Percentiles rank a stretch among this genome's conserved stretches.
Conservation (phyloP, 2,329 filamentous ascomycete species). For the Rhinocladiella similis region DNA sequence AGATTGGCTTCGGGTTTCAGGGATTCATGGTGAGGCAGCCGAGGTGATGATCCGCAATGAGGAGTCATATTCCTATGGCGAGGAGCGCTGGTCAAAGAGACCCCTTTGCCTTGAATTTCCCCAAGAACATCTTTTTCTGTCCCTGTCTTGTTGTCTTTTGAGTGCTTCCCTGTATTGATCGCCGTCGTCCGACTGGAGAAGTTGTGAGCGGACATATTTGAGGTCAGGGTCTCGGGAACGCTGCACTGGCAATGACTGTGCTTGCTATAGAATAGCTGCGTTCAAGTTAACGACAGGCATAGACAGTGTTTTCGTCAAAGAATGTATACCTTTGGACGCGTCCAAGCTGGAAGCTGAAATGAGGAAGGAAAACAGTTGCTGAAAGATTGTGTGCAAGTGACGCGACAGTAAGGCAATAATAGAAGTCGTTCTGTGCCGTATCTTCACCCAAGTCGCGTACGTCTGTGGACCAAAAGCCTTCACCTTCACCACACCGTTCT, state of each 20-base stretch:
- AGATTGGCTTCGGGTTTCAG: conserved; percentile 31
- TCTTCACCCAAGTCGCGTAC: not conserved
- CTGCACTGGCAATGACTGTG: not conserved
- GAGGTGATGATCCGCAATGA: conserved; percentile 12
- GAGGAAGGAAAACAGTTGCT: not conserved
- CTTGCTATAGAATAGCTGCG: not conserved
- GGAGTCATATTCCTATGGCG: conserved; percentile 5
- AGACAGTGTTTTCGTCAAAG: not conserved
- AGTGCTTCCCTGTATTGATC: conserved; percentile 1
- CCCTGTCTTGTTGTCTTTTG: conserved; percentile 3
- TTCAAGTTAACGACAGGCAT: not conserved
- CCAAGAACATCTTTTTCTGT: conserved; percentile 22
- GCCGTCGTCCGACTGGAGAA: not conserved
- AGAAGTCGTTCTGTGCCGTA: too few relatives aligned
- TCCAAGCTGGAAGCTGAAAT: not conserved
- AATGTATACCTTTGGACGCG: not conserved
- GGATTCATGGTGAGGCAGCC: conserved; percentile 31
- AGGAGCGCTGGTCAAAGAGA: conserved; percentile 5
- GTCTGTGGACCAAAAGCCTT: not conserved
- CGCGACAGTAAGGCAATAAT: not conserved
- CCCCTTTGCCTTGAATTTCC: conserved; percentile 26
- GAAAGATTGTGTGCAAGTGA: not conserved
- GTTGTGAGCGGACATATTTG: conserved; percentile 17
- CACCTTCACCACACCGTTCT: not conserved
- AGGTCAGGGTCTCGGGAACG: conserved; percentile 1